Base-by-base conservation (phyloP, 768 basidiomycete genomes). In the Hygrophoropsis aurantiaca region DNA sequence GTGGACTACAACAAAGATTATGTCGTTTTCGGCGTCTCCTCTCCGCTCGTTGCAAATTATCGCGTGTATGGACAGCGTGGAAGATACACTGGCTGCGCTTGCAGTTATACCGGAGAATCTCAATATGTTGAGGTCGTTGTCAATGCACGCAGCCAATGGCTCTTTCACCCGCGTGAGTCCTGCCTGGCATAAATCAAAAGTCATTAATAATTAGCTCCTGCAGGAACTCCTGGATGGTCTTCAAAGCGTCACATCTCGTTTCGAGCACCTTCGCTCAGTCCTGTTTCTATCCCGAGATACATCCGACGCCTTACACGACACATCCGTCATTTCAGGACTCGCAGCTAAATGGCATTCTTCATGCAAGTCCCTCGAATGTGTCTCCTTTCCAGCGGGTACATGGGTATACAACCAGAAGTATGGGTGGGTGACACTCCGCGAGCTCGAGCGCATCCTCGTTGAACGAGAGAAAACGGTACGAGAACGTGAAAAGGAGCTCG, bases 21-120 rank as follows among this genome's bases (percentile, higher is more conserved):
- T 64, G 40, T 44, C 56, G 3, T 57, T 49, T 38, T 61, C 62
- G 2, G 51, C 45, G 15, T 46, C 51, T 5, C 58, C 59, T 1
- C 18, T 64, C 21, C 50, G 48, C 11, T 54, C 56, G 3, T 45
- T 64, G 37, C 60, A 56, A 47, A 52, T 64, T 37, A 64, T 61
- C 23, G 40, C 54, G 47, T 21, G 34, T 48, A 21, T 54, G 7
- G 55, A 47, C 20, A 40, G 51, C 24, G 19, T 49, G 11, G 43
- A 47, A 40, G 51, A 53, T 11, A 50, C 58, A 18, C 50, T 59
- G 4, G 54, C 44, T 11, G 59, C 59, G 24, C 45, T 63, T 20
- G 41, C 33, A 23, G 45, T 47, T 18, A 56, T 63, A 9, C 53
- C 62, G 16, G 35, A 39, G 16, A 46, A 53, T 42, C 34, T 63